A percentile compares a stretch with the other conserved stretches of the same genome.
These are phyloP conservation scores for Globisporangium echinulatum DNA, from an alignment of 352 stramenopile genomes.

Conservation along the genomic window DNA sequence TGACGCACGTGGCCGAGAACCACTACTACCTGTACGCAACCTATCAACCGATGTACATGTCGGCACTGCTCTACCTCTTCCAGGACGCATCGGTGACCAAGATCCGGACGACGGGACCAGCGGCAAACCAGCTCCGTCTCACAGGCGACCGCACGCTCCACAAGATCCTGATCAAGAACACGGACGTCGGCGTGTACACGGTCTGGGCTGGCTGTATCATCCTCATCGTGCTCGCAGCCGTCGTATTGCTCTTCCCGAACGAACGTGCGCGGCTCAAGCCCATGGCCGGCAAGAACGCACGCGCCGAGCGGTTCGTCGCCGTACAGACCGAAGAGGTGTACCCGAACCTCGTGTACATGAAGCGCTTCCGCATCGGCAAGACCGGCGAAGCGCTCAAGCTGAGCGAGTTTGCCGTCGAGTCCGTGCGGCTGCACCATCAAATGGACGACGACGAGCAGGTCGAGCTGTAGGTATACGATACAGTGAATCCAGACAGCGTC, in stretches of 20 bases:
- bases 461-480: conserved; percentile 25
- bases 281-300: conserved; percentile 41
- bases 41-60: conserved; percentile 38
- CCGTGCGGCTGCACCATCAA: conserved; percentile 48
- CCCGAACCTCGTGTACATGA: conserved; percentile 74
- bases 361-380: conserved; percentile 65
- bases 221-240: conserved; percentile 28
- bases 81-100: conserved; percentile 33
- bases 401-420: conserved; percentile 60
- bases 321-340: conserved; percentile 71
- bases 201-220: conserved; percentile 20
- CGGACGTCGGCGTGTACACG: conserved; percentile 39
- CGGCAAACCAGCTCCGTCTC: conserved; percentile 1
- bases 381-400: conserved; percentile 69
- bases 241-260: conserved; percentile 46
- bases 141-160: conserved; percentile 17
- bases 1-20: conserved; percentile 34
- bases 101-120: background rate
- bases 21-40: conserved; percentile 34
- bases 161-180: conserved; percentile 53
- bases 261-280: conserved; percentile 41
- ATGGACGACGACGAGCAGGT: conserved; percentile 72
- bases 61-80: conserved; percentile 44
- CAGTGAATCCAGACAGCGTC: too few species aligned
- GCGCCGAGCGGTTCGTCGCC: conserved; percentile 55